Conservation (phyloP, 495 filamentous ascomycete species). For the Penicillium herquei region DNA sequence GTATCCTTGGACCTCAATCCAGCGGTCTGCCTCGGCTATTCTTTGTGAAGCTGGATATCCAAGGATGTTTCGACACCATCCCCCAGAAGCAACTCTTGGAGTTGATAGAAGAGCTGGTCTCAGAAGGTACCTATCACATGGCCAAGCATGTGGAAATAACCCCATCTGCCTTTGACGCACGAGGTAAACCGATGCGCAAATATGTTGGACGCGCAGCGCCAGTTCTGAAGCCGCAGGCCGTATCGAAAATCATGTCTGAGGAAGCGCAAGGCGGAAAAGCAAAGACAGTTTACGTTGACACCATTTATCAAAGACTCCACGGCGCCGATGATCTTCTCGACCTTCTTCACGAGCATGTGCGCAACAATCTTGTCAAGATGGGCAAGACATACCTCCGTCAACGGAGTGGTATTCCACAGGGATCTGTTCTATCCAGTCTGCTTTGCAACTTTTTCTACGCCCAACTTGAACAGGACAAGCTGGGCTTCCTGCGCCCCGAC, state of each 20-base stretch:
- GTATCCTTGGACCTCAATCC: background rate
- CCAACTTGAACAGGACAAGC: slow-evolving; percentile 66
- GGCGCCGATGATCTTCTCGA: slow-evolving; percentile 59
- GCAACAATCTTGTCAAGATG: slow-evolving; percentile 80
- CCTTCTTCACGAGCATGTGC: slow-evolving; percentile 73
- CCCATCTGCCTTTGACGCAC: slow-evolving; percentile 21
- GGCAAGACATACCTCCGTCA: slow-evolving; percentile 89
- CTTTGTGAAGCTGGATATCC: slow-evolving; percentile 90
- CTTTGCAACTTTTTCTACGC: slow-evolving; percentile 96
- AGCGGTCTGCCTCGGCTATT: slow-evolving; percentile 47
- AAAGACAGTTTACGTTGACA: slow-evolving; percentile 76
- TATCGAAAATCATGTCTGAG: slow-evolving; percentile 54
- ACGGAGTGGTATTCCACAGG: slow-evolving; percentile 87
- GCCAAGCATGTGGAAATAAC: slow-evolving; percentile 71
- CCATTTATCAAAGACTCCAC: slow-evolving; percentile 49
- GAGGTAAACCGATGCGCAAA: slow-evolving; percentile 54
- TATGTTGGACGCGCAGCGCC: slow-evolving; percentile 62
- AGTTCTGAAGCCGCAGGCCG: slow-evolving; percentile 46
- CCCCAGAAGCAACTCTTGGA: slow-evolving; percentile 72
- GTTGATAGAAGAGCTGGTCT: slow-evolving; percentile 62
- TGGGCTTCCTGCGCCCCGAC: slow-evolving; percentile 61
- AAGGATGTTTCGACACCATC: slow-evolving; percentile 93
- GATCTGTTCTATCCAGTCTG: slow-evolving; percentile 78
- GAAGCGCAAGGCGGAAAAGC: slow-evolving; percentile 39
- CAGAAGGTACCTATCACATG: slow-evolving; percentile 67